Evolutionary conservation across 768 basidiomycete genomes (phyloP), one percentile per base, ranked within the genome.

Genomic region (Suillus subalutaceus): DNA sequence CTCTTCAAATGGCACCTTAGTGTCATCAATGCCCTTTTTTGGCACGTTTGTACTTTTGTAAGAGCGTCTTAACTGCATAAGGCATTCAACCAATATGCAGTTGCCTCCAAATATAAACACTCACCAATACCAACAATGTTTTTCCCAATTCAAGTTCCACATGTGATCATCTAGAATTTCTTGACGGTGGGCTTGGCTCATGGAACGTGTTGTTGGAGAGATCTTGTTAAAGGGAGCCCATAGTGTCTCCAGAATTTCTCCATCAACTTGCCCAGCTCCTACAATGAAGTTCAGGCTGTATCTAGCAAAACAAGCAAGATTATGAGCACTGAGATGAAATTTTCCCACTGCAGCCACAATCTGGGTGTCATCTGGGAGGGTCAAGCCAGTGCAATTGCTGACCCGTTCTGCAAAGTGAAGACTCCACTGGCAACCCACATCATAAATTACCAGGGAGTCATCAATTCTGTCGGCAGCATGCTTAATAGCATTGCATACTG

Each of bases 141-240:
- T 80, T 43, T 77, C 77, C 71, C 72, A 79, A 55, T 80, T 79
- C 1, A 68, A 75, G 40, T 80, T 74, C 10, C 66, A 66, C 77
- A 78, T 79, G 41, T 74, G 67, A 35, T 74, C 74, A 61, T 80
- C 73, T 3, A 77, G 50, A 59, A 75, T 48, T 62, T 81, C 79
- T 4, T 71, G 64, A 0, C 70, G 16, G 20, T 79, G 76, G 0
- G 73, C 71, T 7, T 65, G n/a, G 0, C 71, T 65, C 65, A 78
- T 77, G 0, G 68, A 69, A 0, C 73, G 43, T 0, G 73, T 71
- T 9, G 70, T 74, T 0, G 70, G 38, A 0, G 75, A 74, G 0
- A 76, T 69, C 32, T 32, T 32, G 32, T 32, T 32, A 3, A 32
- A 32, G 32, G 32, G 32, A 32, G 32, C 3, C 72, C 32, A 32